phyloP scores from a whole-genome alignment of 164 flowering plant species.

The Aristolochia californica region DNA sequence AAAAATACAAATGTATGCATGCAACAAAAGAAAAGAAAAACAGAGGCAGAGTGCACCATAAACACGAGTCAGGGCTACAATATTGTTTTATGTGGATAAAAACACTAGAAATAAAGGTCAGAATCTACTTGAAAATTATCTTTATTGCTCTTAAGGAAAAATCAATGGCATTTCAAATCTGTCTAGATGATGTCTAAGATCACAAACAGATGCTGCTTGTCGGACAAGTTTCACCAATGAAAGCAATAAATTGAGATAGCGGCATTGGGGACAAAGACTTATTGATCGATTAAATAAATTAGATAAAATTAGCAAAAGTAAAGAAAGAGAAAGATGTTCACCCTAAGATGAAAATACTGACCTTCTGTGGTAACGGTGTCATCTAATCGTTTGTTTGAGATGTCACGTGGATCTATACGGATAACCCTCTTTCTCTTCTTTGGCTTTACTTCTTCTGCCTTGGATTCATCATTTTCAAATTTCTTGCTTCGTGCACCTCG shows the following conservation, averaged over 20 bases:
- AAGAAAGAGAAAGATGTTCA: not conserved
- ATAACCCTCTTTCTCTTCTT: conserved; percentile 50
- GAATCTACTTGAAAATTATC: too few species aligned
- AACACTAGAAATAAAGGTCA: too few species aligned
- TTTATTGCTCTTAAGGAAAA: too few species aligned
- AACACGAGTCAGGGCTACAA: not conserved
- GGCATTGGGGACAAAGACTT: too few species aligned
- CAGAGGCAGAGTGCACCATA: not conserved
- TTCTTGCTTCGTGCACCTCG: conserved; percentile 22
- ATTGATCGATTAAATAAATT: not conserved
- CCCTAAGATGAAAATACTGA: conserved; percentile 18
- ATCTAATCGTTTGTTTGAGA: conserved; percentile 71
- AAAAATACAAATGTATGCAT: not conserved
- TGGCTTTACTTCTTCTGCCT: conserved; percentile 19
- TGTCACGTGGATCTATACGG: conserved; percentile 59
- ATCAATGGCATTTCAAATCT: too few species aligned
- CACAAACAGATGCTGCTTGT: too few species aligned
- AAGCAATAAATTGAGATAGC: too few species aligned
- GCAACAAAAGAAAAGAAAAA: not conserved
- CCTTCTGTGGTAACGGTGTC: conserved; percentile 39
- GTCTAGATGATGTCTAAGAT: too few species aligned
- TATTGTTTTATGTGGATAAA: too few species aligned
- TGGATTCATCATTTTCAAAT: conserved; percentile 17
- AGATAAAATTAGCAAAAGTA: not conserved
- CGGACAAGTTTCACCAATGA: too few species aligned